These are phyloP conservation scores for Ramichloridium luteum DNA, from an alignment of 2,329 filamentous ascomycete genomes.

Conservation along the genomic window DNA sequence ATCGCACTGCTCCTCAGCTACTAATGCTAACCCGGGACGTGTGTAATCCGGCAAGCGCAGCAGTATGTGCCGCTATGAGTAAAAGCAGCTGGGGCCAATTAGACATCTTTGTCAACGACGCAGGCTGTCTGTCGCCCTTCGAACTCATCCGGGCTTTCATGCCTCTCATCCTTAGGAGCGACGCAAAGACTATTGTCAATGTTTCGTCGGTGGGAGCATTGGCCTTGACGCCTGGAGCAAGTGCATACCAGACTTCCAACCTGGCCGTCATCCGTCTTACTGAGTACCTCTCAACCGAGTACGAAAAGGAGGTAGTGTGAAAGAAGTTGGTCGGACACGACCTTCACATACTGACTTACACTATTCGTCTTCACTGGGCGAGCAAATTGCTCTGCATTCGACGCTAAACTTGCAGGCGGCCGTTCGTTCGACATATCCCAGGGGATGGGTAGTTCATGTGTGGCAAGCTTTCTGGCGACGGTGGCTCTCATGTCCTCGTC, in stretches of 20 bases:
- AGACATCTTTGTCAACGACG: slow-evolving; percentile 40
- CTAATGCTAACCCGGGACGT: slow-evolving; percentile 33
- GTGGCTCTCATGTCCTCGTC: no score
- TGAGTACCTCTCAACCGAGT: slow-evolving; percentile 35
- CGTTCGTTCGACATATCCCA: no score
- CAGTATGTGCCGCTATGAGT: slow-evolving; percentile 25
- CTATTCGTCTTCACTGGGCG: no score
- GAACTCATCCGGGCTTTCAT: slow-evolving; percentile 30
- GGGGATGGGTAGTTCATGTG: no score
- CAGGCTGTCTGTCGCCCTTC: slow-evolving; percentile 25
- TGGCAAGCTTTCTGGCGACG: no score
- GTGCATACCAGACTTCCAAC: slow-evolving; percentile 37
- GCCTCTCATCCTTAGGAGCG: slow-evolving; percentile 27
- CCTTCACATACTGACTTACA: no score
- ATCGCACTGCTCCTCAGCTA: slow-evolving; percentile 28
- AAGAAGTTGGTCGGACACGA: no score
- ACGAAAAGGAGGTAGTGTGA: slow-evolving; percentile 31
- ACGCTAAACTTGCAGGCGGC: no score
- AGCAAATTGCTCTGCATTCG: no score
- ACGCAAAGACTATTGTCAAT: slow-evolving; percentile 32
- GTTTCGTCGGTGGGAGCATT: slow-evolving; percentile 31
- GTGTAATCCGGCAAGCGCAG: slow-evolving; percentile 23
- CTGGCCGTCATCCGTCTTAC: slow-evolving; percentile 33
- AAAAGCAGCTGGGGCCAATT: slow-evolving; percentile 23
- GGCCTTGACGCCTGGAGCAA: slow-evolving; percentile 23